Conservation (phyloP, 2,329 filamentous ascomycete species). For the Fusarium sp. region DNA sequence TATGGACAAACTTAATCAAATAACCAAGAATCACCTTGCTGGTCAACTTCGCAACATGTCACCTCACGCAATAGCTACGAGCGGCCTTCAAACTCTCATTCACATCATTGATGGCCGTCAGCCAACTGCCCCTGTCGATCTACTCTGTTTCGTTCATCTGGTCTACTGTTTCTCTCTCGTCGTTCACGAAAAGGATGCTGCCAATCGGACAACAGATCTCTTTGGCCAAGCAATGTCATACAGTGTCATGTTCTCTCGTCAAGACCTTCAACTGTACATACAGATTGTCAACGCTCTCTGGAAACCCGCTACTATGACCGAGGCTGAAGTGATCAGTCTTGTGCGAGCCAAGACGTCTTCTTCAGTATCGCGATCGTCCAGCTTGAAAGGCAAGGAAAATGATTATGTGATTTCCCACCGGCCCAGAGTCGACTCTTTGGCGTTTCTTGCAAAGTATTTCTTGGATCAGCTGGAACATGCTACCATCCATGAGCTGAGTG, state of each 20-base stretch:
- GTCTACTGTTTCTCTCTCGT: conserved; percentile 66
- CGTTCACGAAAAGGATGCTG: conserved; percentile 60
- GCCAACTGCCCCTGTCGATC: conserved; percentile 59
- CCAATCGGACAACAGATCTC: conserved; percentile 56
- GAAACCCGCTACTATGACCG: conserved; percentile 59
- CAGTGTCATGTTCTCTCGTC: conserved; percentile 55
- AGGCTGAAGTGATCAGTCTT: conserved; percentile 50
- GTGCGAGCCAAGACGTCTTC: conserved; percentile 43
- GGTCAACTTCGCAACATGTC: conserved; percentile 59
- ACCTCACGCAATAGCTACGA: conserved; percentile 56
- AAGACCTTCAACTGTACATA: conserved; percentile 59
- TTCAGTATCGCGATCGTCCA: conserved; percentile 44
- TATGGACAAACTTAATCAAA: conserved; percentile 58
- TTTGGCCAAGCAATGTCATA: conserved; percentile 66
- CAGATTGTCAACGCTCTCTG: conserved; percentile 64
- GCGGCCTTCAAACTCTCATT: conserved; percentile 61
- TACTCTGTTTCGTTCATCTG: conserved; percentile 67
- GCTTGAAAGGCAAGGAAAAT: conserved; percentile 61
- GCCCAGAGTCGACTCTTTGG: conserved; percentile 56
- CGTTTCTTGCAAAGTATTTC: conserved; percentile 62
- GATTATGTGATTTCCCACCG: conserved; percentile 53
- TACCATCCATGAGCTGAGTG: conserved; percentile 53
- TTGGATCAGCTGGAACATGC: conserved; percentile 67
- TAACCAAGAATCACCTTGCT: conserved; percentile 61
- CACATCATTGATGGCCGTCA: conserved; percentile 58